A percentile compares a stretch with the other conserved stretches of the same genome.
These are phyloP conservation scores for Nigrograna mackinnonii DNA, from an alignment of 2,329 filamentous ascomycete species.

Conservation along the genomic window DNA sequence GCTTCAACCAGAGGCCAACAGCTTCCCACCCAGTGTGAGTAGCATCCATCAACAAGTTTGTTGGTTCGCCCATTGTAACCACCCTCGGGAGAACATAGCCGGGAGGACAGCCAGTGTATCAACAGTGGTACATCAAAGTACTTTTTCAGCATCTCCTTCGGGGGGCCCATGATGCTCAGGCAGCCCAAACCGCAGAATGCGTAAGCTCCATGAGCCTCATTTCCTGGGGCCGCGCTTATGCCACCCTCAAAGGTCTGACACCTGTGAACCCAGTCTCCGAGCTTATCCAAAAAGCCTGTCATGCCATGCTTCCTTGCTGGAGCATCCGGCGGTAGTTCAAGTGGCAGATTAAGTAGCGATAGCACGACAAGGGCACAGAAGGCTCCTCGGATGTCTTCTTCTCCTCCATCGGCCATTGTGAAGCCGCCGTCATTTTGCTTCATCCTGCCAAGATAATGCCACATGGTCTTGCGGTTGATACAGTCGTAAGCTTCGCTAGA, in stretches of 20 bases:
- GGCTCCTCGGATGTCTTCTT: conserved; percentile 90
- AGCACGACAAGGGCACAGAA: conserved; percentile 90
- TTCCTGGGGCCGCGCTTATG: conserved; percentile 80
- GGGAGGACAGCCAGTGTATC: conserved; percentile 84
- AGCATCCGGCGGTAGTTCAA: conserved; percentile 74
- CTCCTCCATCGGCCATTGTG: conserved; percentile 80
- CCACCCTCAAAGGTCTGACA: conserved; percentile 98
- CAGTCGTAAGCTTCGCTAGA: conserved; percentile 72
- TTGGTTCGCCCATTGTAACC: conserved; percentile 94
- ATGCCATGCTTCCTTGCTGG: conserved; percentile 67
- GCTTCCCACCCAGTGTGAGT: conserved; percentile 95
- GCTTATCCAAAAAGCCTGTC: conserved; percentile 68
- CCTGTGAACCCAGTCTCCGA: conserved; percentile 78
- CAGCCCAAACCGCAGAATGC: conserved; percentile 92
- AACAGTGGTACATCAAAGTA: conserved; percentile 78
- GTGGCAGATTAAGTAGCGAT: conserved; percentile 79
- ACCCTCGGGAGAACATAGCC: conserved; percentile 88
- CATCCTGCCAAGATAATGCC: conserved; percentile 84
- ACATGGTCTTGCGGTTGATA: conserved; percentile 83
- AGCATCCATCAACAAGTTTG: conserved; percentile 97
- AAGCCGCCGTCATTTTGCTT: conserved; percentile 93
- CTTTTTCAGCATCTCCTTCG: conserved; percentile 73
- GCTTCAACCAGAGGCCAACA: conserved; percentile 93
- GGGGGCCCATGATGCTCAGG: conserved; percentile 81
- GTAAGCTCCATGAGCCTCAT: conserved; percentile 95